phyloP scores from a whole-genome alignment of 805 yeast genomes.

The Spathaspora girioi region DNA sequence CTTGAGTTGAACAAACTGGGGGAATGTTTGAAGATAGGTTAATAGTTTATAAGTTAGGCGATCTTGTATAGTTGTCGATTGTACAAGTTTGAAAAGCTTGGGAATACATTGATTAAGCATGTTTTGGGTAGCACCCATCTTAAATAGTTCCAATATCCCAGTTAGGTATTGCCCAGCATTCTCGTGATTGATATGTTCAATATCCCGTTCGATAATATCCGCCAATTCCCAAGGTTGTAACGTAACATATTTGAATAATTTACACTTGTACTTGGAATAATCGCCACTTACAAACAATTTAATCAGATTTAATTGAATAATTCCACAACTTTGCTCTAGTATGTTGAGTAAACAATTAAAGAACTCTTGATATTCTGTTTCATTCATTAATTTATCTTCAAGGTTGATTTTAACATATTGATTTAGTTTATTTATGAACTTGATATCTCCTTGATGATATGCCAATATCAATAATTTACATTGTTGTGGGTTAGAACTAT shows the following conservation, averaged over 20 bases:
- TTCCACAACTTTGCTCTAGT: slow-evolving; percentile 8
- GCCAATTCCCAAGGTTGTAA: neutral
- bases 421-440: neutral
- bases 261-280: neutral
- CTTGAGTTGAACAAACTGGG: neutral
- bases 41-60: slow-evolving; percentile 1
- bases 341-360: slow-evolving; percentile 10
- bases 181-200: no score
- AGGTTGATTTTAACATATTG: neutral
- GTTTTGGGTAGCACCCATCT: neutral
- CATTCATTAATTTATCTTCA: neutral
- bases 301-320: slow-evolving; percentile 15
- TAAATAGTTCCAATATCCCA: neutral
- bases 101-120: slow-evolving; percentile 4
- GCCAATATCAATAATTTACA: neutral
- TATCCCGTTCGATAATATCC: slow-evolving; percentile 2
- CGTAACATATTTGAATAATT: neutral
- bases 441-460: neutral
- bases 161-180: neutral
- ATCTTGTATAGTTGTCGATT: neutral
- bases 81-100: neutral
- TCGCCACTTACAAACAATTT: slow-evolving; percentile 8
- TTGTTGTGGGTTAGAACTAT: neutral
- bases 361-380: slow-evolving; percentile 10
- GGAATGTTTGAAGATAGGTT: neutral